phyloP scores from a whole-genome alignment of 2,329 filamentous ascomycete species.

The Emericellopsis cladophorae region DNA sequence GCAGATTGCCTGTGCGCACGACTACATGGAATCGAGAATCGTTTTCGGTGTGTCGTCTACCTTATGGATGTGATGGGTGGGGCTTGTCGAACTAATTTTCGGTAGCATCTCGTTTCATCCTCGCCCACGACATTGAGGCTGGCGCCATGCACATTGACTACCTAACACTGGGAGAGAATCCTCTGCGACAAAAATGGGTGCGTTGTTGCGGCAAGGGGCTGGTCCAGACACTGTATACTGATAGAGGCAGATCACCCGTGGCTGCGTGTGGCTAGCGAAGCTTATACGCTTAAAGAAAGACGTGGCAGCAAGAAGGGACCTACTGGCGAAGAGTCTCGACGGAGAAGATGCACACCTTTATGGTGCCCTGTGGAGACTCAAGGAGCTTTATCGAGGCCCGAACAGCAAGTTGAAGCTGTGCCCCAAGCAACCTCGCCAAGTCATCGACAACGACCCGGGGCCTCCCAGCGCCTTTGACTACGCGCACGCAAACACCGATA shows the following conservation, averaged over 20 bases:
- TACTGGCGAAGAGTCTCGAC: too few relatives aligned
- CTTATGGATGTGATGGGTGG: not conserved
- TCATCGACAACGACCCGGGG: not conserved
- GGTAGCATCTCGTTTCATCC: not conserved
- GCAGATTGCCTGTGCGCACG: slow-evolving; percentile 1
- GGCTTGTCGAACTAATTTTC: not conserved
- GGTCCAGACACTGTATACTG: not conserved
- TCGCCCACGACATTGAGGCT: not conserved
- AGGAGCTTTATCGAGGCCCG: not conserved
- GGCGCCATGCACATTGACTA: slow-evolving; percentile 1
- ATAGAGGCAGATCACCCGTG: not conserved
- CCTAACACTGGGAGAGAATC: not conserved
- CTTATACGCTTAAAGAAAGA: too few relatives aligned
- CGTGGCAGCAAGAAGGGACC: too few relatives aligned
- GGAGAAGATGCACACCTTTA: not conserved
- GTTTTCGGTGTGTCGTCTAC: not conserved
- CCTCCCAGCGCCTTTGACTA: slow-evolving; percentile 1
- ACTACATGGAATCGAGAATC: not conserved
- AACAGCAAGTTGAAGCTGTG: not conserved
- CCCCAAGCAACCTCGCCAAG: not conserved
- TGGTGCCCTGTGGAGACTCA: not conserved
- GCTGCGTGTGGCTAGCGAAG: not conserved
- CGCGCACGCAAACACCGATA: not conserved
- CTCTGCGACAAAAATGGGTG: not conserved
- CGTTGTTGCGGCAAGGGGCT: not conserved